Evolutionary conservation across 164 flowering plant species (phyloP).

Genomic region (Cinnamomum chago): DNA sequence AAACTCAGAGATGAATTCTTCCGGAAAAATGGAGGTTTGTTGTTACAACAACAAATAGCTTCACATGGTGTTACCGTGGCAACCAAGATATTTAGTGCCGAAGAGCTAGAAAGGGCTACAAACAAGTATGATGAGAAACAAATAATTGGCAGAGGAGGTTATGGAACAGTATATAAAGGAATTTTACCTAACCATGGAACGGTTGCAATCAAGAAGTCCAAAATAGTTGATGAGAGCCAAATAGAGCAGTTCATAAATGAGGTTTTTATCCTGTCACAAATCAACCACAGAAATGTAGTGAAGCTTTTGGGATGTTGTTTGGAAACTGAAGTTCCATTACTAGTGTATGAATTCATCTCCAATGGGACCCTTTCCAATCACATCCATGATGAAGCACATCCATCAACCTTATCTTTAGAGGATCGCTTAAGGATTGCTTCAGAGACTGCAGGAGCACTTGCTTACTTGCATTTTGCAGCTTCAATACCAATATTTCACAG

Average conservation of each 20-base stretch:
- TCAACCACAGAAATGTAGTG: conserved; percentile 23
- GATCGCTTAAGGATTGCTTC: conserved; percentile 15
- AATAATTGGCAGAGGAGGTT: conserved; percentile 17
- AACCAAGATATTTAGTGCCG: conserved; percentile 8
- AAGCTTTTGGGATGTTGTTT: conserved; percentile 25
- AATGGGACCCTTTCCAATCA: conserved; percentile 19
- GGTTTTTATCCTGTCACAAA: conserved; percentile 16
- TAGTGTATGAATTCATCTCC: conserved; percentile 22
- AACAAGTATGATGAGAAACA: conserved; percentile 10
- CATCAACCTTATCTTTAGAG: conserved; percentile 19
- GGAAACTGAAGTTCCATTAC: conserved; percentile 22
- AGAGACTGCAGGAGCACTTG: conserved; percentile 8
- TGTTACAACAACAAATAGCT: background rate
- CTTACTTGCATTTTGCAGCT: conserved; percentile 10
- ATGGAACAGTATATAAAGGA: conserved; percentile 19
- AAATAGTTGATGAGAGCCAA: conserved; percentile 20
- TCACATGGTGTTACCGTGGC: background rate
- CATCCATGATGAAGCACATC: conserved; percentile 1
- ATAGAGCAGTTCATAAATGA: conserved; percentile 26
- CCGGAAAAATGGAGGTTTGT: conserved; percentile 10
- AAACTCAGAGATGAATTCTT: conserved; percentile 8
- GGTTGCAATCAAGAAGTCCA: conserved; percentile 23
- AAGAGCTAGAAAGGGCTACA: conserved; percentile 13
- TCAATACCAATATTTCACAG: conserved; percentile 4
- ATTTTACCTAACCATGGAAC: conserved; percentile 11